Conservation (phyloP, 805 yeast species). For the Osmozyma mogii region DNA sequence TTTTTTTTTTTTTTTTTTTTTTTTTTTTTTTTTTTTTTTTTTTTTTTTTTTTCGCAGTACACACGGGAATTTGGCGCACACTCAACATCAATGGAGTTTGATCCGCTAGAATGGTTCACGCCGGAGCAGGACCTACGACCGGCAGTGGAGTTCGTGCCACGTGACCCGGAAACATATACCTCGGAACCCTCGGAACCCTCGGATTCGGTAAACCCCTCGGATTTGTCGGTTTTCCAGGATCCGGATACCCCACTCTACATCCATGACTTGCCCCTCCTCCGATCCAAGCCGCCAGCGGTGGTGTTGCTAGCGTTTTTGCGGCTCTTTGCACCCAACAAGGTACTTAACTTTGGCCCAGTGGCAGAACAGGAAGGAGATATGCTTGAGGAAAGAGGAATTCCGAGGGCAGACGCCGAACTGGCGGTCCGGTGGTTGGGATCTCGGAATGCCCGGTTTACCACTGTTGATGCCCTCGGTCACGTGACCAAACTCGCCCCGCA, state of each 20-base stretch:
- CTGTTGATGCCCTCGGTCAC: slow-evolving; percentile 13
- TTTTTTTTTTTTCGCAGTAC: too few species aligned
- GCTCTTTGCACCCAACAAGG: slow-evolving; percentile 41
- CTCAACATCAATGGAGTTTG: too few species aligned
- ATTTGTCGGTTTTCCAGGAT: too few species aligned
- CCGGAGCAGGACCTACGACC: too few species aligned
- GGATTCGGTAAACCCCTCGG: too few species aligned
- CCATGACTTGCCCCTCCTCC: slow-evolving; percentile 52
- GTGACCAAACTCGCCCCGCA: slow-evolving; percentile 22
- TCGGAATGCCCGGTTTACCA: slow-evolving; percentile 26
- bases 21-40: too few species aligned
- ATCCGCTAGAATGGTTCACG: too few species aligned
- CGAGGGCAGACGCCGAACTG: slow-evolving; percentile 11
- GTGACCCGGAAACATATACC: too few species aligned
- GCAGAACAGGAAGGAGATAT: slow-evolving; percentile 11
- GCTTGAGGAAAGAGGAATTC: slow-evolving; percentile 28
- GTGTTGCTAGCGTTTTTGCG: slow-evolving; percentile 39
- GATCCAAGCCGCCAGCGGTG: slow-evolving; percentile 36
- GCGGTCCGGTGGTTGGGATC: slow-evolving; percentile 39
- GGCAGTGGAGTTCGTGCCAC: too few species aligned
- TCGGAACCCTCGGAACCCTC: too few species aligned
- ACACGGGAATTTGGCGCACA: too few species aligned
- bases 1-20: too few species aligned
- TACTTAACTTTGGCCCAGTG: slow-evolving; percentile 41
- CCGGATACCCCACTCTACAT: slow-evolving; percentile 31